phyloP scores from a whole-genome alignment of 257 asterid genomes.

The Fraxinus americana region DNA sequence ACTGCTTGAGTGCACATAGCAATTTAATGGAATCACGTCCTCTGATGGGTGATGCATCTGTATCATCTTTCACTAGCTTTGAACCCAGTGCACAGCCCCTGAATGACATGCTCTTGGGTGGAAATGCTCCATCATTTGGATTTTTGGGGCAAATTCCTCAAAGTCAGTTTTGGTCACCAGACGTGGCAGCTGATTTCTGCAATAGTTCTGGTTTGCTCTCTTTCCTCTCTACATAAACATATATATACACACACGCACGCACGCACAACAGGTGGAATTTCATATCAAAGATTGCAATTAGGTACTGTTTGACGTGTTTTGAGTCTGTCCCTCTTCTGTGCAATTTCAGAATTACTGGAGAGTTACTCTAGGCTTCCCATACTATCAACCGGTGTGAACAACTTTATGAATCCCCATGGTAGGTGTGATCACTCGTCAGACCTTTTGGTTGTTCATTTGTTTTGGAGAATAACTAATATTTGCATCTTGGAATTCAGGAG shows the following conservation, averaged over 20 bases:
- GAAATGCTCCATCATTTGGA: slow-evolving; percentile 61
- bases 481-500: slow-evolving; percentile 45
- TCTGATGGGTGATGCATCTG: slow-evolving; percentile 65
- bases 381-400: slow-evolving; percentile 47
- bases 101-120: slow-evolving; percentile 58
- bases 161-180: slow-evolving; percentile 45
- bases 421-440: slow-evolving; percentile 30
- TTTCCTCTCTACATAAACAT: slow-evolving; percentile 30
- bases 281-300: background rate
- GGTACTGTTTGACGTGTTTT: slow-evolving; percentile 4
- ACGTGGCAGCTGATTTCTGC: slow-evolving; percentile 55
- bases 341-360: slow-evolving; percentile 61
- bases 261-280: background rate
- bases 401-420: slow-evolving; percentile 68
- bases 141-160: slow-evolving; percentile 56
- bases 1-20: slow-evolving; percentile 52
- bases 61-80: slow-evolving; percentile 60
- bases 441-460: background rate
- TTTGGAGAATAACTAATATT: slow-evolving; percentile 16
- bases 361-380: slow-evolving; percentile 64
- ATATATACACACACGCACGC: background rate
- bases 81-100: slow-evolving; percentile 65
- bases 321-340: slow-evolving; percentile 15
- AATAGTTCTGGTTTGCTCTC: slow-evolving; percentile 53
- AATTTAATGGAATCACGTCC: slow-evolving; percentile 60